A percentile compares a stretch with the other conserved stretches of the same genome.
Conservation (phyloP, 208 protist species). For the Trypanosoma congolense region DNA sequence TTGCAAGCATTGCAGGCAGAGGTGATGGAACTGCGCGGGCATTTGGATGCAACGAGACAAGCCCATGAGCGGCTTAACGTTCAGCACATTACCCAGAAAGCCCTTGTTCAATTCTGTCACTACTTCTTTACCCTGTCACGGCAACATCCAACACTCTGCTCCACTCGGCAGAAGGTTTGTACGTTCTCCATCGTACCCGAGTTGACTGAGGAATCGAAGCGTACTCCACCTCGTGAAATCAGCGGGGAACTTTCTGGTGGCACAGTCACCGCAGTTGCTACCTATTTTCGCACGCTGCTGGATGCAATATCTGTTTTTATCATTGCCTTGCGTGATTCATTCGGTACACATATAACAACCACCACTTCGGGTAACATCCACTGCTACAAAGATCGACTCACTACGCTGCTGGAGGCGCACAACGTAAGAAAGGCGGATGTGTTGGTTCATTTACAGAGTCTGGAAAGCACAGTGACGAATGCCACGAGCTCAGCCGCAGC, state of each 20-base stretch:
- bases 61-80: slow-evolving; percentile 43
- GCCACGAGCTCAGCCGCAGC: slow-evolving; percentile 1
- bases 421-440: slow-evolving; percentile 30
- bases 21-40: slow-evolving; percentile 33
- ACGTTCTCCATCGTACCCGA: slow-evolving; percentile 7
- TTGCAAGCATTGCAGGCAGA: slow-evolving; percentile 24
- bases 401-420: slow-evolving; percentile 48
- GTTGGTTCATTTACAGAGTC: slow-evolving; percentile 26
- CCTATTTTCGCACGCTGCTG: slow-evolving; percentile 42
- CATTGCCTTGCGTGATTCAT: slow-evolving; percentile 50
- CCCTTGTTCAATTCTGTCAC: slow-evolving; percentile 60
- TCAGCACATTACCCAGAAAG: slow-evolving; percentile 29
- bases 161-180: background rate
- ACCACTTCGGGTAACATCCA: slow-evolving; percentile 46
- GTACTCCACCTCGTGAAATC: slow-evolving; percentile 8
- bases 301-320: slow-evolving; percentile 50
- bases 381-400: slow-evolving; percentile 48
- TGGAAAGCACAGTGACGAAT: slow-evolving; percentile 25
- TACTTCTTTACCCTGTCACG: slow-evolving; percentile 33
- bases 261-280: slow-evolving; percentile 15
- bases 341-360: slow-evolving; percentile 24
- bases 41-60: slow-evolving; percentile 29
- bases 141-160: background rate
- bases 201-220: background rate
- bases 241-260: slow-evolving; percentile 16